Evolutionary conservation across 169 alveolate genomes (phyloP).

Genomic region (Miamiensis avidus): DNA sequence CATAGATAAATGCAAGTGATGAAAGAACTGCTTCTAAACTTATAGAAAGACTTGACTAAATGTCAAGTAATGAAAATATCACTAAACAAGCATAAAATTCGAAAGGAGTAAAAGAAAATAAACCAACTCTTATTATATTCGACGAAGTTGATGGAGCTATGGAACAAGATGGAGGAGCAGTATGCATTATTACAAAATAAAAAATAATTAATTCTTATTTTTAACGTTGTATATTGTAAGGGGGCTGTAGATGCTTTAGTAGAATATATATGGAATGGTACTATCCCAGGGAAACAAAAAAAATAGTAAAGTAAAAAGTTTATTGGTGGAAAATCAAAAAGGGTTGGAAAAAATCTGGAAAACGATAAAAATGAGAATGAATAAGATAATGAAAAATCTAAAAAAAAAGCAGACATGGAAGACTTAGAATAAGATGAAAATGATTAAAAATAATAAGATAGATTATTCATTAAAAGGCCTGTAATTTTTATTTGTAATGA

Average conservation of each 20-base stretch:
- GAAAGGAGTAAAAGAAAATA: constrained; percentile 35
- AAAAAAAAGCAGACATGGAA: too few species aligned
- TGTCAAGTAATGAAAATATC: constrained; percentile 52
- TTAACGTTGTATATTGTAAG: neutral
- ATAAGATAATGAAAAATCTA: too few species aligned
- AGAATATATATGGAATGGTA: neutral
- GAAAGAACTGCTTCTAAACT: constrained; percentile 67
- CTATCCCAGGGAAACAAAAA: neutral
- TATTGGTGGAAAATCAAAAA: too few species aligned
- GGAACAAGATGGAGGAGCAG: constrained; percentile 52
- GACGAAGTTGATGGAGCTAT: constrained; percentile 80
- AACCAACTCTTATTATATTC: constrained; percentile 70
- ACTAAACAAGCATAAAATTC: constrained; percentile 19
- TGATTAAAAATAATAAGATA: too few species aligned
- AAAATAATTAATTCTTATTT: too few species aligned
- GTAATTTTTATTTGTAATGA: constrained; percentile 75
- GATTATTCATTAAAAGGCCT: constrained; percentile 59
- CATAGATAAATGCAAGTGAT: constrained; percentile 68
- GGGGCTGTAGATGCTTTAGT: neutral
- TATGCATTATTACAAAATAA: too few species aligned
- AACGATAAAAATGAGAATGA: too few species aligned
- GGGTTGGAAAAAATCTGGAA: too few species aligned
- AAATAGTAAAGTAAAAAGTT: neutral
- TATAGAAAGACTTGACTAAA: constrained; percentile 54
- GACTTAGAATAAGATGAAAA: neutral